Evolutionary conservation across 257 asterid genomes (phyloP).

Genomic region (Nicotiana benthamiana): DNA sequence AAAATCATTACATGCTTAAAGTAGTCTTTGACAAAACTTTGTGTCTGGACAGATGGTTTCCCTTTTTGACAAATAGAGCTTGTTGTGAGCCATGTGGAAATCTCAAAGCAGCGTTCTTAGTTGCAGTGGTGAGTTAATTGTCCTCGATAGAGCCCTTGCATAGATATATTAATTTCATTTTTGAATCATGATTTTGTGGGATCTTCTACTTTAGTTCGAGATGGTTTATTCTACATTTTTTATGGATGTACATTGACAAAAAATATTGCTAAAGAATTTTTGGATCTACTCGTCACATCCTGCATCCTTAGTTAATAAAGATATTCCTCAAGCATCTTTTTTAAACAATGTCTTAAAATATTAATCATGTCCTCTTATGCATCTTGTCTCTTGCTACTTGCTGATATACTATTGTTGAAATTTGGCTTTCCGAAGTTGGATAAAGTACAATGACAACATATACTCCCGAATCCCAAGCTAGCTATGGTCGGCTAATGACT

Average conservation of each 20-base stretch:
- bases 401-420: not conserved
- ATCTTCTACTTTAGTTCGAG: not conserved
- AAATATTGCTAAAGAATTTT: not conserved
- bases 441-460: not conserved
- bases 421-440: not conserved
- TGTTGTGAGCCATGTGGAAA: slow-evolving; percentile 98
- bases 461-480: not conserved
- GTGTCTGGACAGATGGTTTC: slow-evolving; percentile 79
- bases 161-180: not conserved
- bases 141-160: slow-evolving; percentile 6
- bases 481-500: not conserved
- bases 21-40: not conserved
- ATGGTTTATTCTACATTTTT: not conserved
- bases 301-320: not conserved
- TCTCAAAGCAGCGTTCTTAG: slow-evolving; percentile 97
- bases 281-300: not conserved
- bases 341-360: not conserved
- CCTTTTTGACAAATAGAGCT: slow-evolving; percentile 83
- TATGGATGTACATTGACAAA: not conserved
- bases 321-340: not conserved
- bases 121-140: slow-evolving; percentile 87
- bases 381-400: not conserved
- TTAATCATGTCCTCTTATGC: not conserved
- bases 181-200: not conserved
- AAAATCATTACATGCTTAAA: not conserved